Conservation (phyloP, 2,329 filamentous ascomycete genomes). For the Endoconidiophora polonica region DNA sequence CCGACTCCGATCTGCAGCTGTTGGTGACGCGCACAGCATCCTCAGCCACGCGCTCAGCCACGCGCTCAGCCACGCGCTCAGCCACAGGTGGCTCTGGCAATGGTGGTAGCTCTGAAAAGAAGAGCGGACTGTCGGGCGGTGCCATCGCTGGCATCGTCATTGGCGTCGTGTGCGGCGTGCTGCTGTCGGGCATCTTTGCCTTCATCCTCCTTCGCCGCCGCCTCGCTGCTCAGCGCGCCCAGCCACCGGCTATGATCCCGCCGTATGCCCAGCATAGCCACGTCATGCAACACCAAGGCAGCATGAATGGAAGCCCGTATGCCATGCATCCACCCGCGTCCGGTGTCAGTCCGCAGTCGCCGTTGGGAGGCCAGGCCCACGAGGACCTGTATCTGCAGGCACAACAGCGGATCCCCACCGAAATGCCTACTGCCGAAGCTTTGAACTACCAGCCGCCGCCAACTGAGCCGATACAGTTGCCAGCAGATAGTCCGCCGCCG, state of each 20-base stretch:
- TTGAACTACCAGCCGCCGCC: slow-evolving; percentile 3
- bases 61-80: not conserved
- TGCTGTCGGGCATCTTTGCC: not conserved
- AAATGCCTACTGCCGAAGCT: not conserved
- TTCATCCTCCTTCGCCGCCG: slow-evolving; percentile 19
- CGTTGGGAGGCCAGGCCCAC: not conserved
- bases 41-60: slow-evolving; percentile 25
- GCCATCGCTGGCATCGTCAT: slow-evolving; percentile 30
- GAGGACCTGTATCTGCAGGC: slow-evolving; percentile 2
- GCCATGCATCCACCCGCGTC: not conserved
- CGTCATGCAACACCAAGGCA: not conserved
- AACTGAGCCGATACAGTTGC: slow-evolving; percentile 4
- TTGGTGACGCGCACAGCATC: slow-evolving; percentile 36
- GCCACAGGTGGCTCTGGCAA: not conserved
- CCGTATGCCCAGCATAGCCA: not conserved
- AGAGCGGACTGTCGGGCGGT: slow-evolving; percentile 20
- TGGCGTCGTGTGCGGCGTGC: slow-evolving; percentile 19
- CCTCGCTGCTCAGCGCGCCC: slow-evolving; percentile 14
- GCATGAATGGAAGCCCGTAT: not conserved
- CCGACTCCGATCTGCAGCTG: slow-evolving; percentile 31
- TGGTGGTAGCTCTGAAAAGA: not conserved
- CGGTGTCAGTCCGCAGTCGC: slow-evolving; percentile 1
- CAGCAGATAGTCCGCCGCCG: not conserved
- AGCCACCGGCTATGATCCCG: slow-evolving; percentile 8
- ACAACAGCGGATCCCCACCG: not conserved